Conservation (phyloP, 140 eudicot species). For the Anethum foeniculum region DNA sequence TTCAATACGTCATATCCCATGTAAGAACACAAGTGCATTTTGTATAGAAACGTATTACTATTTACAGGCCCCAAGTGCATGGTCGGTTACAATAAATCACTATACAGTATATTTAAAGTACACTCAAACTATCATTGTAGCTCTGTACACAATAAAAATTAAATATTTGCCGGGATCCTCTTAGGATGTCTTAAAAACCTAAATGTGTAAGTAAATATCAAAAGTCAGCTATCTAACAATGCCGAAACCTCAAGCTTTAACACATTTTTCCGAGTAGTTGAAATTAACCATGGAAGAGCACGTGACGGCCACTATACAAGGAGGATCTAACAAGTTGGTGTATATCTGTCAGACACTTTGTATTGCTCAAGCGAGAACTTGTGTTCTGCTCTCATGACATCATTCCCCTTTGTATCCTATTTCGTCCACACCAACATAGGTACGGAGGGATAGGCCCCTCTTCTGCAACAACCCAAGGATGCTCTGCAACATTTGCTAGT, state of each 20-base stretch:
- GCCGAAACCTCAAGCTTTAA: neutral
- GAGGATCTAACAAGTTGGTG: conserved; percentile 7
- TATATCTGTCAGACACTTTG: conserved; percentile 7
- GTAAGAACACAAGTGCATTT: neutral
- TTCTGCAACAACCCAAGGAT: conserved; percentile 69
- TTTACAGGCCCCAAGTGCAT: neutral
- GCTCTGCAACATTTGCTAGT: conserved; percentile 50
- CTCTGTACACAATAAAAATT: neutral
- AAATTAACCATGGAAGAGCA: neutral
- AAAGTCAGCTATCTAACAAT: neutral
- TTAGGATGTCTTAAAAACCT: neutral
- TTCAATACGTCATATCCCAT: neutral
- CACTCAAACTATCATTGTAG: neutral
- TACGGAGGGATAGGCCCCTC: conserved; percentile 60
- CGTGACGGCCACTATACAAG: conserved; percentile 6
- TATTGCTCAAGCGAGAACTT: conserved; percentile 15
- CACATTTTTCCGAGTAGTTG: neutral
- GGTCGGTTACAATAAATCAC: neutral
- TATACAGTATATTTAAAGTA: neutral
- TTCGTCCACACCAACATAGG: conserved; percentile 76
- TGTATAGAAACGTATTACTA: neutral
- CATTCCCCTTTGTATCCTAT: conserved; percentile 21
- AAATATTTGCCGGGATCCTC: neutral
- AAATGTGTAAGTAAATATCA: neutral
- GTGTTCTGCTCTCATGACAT: conserved; percentile 29